Evolutionary conservation across 2,329 filamentous ascomycete species (phyloP).

Genomic region (Cercospora sp.): DNA sequence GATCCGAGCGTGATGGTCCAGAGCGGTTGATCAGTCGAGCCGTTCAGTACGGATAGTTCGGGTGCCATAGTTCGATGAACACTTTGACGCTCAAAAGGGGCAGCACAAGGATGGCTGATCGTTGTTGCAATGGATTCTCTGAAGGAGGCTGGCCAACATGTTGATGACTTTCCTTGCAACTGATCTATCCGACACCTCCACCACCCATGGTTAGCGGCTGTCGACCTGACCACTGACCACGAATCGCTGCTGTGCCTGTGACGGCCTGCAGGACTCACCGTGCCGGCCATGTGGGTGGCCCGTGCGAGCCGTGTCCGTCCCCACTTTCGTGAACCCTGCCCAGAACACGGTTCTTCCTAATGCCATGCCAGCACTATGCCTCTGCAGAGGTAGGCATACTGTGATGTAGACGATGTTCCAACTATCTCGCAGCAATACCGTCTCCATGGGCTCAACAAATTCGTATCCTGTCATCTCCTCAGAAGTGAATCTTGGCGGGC

Average conservation of each 20-base stretch:
- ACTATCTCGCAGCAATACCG: neutral
- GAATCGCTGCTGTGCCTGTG: neutral
- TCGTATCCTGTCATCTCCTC: neutral
- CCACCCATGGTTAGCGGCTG: no score
- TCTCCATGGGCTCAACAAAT: neutral
- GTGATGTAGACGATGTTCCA: neutral
- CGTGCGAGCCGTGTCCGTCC: neutral
- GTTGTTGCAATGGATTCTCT: neutral
- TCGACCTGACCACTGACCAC: neutral
- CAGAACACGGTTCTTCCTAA: neutral
- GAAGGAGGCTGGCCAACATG: neutral
- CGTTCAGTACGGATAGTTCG: neutral
- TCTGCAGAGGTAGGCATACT: neutral
- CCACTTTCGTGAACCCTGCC: neutral
- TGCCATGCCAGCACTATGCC: neutral
- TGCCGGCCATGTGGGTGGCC: neutral
- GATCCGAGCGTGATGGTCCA: neutral
- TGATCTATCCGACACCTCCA: neutral
- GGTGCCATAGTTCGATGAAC: neutral
- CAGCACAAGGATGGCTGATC: neutral
- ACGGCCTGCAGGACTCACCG: neutral
- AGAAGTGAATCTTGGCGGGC: neutral
- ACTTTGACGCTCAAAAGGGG: neutral
- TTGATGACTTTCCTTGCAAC: neutral
- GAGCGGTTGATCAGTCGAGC: neutral